Evolutionary conservation across 1,139 yeast species (phyloP).

Genomic region (Citeromyces hawaiiensis): DNA sequence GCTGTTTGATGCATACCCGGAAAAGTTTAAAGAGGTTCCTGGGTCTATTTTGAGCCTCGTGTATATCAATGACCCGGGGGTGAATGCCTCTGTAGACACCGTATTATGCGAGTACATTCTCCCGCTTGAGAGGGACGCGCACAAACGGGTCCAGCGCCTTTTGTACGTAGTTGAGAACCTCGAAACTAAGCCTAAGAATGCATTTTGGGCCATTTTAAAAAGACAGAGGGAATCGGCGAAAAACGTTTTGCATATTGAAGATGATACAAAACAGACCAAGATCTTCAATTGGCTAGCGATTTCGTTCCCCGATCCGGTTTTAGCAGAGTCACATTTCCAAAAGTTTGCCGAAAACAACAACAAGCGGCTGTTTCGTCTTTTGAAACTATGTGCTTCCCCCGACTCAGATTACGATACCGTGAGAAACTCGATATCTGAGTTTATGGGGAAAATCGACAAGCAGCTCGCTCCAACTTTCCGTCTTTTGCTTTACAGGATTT

Average conservation of each 20-base stretch:
- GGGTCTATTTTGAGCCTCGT: constrained; percentile 50
- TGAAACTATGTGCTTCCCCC: constrained; percentile 39
- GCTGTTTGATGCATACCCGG: constrained; percentile 24
- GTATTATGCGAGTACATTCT: constrained; percentile 46
- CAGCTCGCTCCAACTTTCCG: constrained; percentile 41
- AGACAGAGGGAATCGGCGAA: constrained; percentile 51
- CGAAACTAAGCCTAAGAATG: constrained; percentile 43
- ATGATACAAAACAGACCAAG: constrained; percentile 30
- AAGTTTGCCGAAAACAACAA: constrained; percentile 41
- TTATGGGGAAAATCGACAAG: constrained; percentile 31
- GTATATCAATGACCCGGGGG: constrained; percentile 60
- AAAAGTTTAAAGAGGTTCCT: constrained; percentile 45
- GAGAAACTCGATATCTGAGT: constrained; percentile 46
- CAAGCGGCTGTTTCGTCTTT: constrained; percentile 38
- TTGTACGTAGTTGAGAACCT: constrained; percentile 33
- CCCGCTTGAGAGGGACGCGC: constrained; percentile 36
- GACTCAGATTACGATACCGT: constrained; percentile 52
- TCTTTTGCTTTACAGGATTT: constrained; percentile 45
- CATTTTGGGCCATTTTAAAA: constrained; percentile 55
- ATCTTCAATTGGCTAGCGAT: constrained; percentile 53
- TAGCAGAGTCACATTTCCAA: constrained; percentile 33
- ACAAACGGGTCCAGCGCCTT: constrained; percentile 38
- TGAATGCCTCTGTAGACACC: constrained; percentile 57
- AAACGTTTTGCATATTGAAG: constrained; percentile 24
- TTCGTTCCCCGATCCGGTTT: constrained; percentile 38